These are phyloP conservation scores for Coelastrella sp. DNA, from an alignment of 139 green algal genomes.

Conservation along the genomic window DNA sequence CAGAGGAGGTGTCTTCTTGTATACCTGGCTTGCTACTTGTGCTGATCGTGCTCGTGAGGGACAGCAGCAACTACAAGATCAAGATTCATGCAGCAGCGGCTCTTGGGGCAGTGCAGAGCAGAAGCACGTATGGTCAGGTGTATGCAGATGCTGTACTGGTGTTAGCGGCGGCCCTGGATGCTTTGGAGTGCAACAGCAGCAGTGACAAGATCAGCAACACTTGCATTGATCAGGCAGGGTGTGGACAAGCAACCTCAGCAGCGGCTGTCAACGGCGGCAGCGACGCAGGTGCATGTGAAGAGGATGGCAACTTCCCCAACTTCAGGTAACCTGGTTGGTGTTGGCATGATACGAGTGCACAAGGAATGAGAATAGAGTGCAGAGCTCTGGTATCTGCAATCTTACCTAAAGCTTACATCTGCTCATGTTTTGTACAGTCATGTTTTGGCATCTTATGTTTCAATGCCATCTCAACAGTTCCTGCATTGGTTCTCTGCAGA, in stretches of 20 bases:
- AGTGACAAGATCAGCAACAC: constrained; percentile 10
- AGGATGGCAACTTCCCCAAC: constrained; percentile 50
- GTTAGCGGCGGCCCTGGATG: constrained; percentile 55
- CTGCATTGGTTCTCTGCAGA: background rate
- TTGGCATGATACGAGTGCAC: background rate
- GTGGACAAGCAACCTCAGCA: background rate
- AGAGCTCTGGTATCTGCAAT: background rate
- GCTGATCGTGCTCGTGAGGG: constrained; percentile 71
- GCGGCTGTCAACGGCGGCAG: background rate
- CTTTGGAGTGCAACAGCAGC: constrained; percentile 36
- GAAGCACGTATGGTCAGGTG: constrained; percentile 53
- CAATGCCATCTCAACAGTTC: background rate
- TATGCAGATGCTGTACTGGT: constrained; percentile 63
- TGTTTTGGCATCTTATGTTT: background rate
- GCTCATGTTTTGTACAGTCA: background rate
- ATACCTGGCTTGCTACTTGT: constrained; percentile 56
- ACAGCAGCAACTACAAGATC: constrained; percentile 80
- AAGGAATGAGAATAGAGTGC: no score
- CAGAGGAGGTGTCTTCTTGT: background rate
- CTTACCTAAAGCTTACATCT: background rate
- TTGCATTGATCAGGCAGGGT: background rate
- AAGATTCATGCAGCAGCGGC: constrained; percentile 71
- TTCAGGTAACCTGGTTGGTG: constrained; percentile 26
- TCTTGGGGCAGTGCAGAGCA: constrained; percentile 52
- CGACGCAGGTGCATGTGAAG: constrained; percentile 19